Base-by-base conservation (phyloP, 116 monocot species). In the Thalassia testudinum region DNA sequence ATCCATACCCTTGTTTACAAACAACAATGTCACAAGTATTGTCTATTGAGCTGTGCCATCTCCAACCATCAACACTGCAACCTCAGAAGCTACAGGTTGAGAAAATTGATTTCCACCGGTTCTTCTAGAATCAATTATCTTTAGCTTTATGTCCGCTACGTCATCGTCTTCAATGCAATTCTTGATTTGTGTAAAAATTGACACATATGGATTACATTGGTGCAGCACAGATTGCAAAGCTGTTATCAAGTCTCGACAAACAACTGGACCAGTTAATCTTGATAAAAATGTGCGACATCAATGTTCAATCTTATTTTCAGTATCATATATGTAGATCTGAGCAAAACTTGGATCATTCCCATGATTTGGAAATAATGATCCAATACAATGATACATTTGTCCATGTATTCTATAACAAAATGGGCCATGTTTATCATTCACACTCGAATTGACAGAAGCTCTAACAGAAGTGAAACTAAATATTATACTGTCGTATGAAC, bases 321-420 rank as follows among this genome's bases (percentile, higher is more conserved):
- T 51, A 24, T 51, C 51, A 25, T 22, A 51, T 2, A 51, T 15
- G 15, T 51, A 51, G 3, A 51, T 5, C 25, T 51, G 51, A 13
- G 51, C 51, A 51, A 23, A 51, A 6, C 12, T 5, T 23, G 51
- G 51, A 17, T 13, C 7, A 7, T 5, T 26, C 1, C 5, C 3
- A 5, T 22, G 14, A 5, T 10, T 2, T 5, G 51, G 51, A 7
- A 51, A 4, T 23, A 51, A 19, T 24, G 51, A 51, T 23, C 51
- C 51, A 15, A 51, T 22, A 5, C 51, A 1, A 26, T 51, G 51
- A 15, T 51, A 51, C 11, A 51, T 21, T 24, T 22, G 24, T 24
- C 51, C 51, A 24, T 51, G 51, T 24, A 51, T 51, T 23, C 25
- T 11, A 51, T 17, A 51, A 51, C 14, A 23, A 25, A 10, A 51